Evolutionary conservation across 441 rosid genomes (phyloP).

Genomic region (Erodium moschatum): DNA sequence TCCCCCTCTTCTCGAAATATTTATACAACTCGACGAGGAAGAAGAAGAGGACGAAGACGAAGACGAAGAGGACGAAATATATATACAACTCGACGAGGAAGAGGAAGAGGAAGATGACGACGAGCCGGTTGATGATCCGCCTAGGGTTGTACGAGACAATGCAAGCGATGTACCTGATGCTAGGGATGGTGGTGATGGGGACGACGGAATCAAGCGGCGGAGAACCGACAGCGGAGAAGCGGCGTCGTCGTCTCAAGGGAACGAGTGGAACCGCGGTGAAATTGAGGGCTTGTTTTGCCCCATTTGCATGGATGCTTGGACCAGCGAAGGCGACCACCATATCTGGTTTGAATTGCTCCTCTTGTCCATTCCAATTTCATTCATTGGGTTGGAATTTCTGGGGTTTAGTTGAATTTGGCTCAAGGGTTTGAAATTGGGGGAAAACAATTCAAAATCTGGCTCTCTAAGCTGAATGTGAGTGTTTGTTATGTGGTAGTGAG

Average conservation of each 20-base stretch:
- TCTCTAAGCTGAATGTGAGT: background rate
- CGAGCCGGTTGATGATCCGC: slow-evolving; percentile 20
- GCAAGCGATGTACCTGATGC: slow-evolving; percentile 2
- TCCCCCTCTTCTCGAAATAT: no score
- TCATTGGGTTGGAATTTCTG: background rate
- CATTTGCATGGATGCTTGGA: slow-evolving; percentile 80
- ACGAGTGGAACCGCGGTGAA: slow-evolving; percentile 40
- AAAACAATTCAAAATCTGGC: background rate
- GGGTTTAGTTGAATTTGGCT: slow-evolving; percentile 5
- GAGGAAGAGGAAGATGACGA: slow-evolving; percentile 20
- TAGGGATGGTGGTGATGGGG: background rate
- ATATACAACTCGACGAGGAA: slow-evolving; percentile 8
- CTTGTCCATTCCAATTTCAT: background rate
- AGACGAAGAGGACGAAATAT: slow-evolving; percentile 21
- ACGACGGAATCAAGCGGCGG: slow-evolving; percentile 27
- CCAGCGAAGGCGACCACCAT: slow-evolving; percentile 55
- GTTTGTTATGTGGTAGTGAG: background rate
- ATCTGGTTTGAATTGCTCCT: slow-evolving; percentile 36
- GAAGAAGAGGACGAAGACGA: slow-evolving; percentile 1
- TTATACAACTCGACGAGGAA: background rate
- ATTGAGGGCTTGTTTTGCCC: slow-evolving; percentile 64
- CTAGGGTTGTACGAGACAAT: slow-evolving; percentile 22
- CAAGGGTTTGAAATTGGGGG: background rate
- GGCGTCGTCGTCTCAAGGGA: slow-evolving; percentile 36
- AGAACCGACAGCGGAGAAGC: slow-evolving; percentile 25